phyloP scores from a whole-genome alignment of 1,284 basidiomycete genomes.

The Hemileia vastatrix region DNA sequence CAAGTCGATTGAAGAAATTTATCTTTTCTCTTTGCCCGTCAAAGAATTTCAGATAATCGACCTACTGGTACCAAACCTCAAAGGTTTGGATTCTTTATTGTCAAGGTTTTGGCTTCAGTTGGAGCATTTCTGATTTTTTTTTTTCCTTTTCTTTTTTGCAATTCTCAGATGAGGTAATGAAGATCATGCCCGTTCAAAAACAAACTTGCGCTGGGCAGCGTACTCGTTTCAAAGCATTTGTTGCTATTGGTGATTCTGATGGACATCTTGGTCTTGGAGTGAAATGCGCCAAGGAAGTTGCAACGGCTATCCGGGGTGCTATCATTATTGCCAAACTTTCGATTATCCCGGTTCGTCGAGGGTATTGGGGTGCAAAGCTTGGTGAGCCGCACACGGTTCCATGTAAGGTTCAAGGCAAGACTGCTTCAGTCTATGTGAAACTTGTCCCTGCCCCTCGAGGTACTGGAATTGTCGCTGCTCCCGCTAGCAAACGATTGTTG shows the following conservation, averaged over 20 bases:
- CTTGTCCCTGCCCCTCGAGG: slow-evolving; percentile 94
- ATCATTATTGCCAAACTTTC: slow-evolving; percentile 95
- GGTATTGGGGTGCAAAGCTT: slow-evolving; percentile 98
- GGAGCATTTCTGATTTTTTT: not conserved
- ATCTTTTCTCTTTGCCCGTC: slow-evolving; percentile 98
- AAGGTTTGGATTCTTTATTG: slow-evolving; percentile 49
- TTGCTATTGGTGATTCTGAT: slow-evolving; percentile 96
- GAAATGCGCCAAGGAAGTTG: slow-evolving; percentile 99
- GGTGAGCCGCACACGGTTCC: slow-evolving; percentile 99
- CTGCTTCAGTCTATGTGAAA: slow-evolving; percentile 98
- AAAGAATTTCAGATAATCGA: slow-evolving; percentile 99
- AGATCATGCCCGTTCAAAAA: slow-evolving; percentile 99
- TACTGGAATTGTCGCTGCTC: slow-evolving; percentile 98
- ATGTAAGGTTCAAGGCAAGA: slow-evolving; percentile 95
- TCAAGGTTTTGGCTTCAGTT: too few relatives aligned
- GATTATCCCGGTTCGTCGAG: slow-evolving; percentile 89
- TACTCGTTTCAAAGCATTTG: slow-evolving; percentile 99
- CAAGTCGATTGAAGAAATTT: slow-evolving; percentile 99
- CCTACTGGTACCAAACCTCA: slow-evolving; percentile 92
- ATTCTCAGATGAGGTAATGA: slow-evolving; percentile 80
- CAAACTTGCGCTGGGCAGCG: slow-evolving; percentile 99
- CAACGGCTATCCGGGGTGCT: slow-evolving; percentile 96
- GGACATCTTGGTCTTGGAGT: slow-evolving; percentile 99
- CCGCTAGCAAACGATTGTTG: slow-evolving; percentile 89
- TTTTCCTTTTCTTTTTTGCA: not conserved